Conservation (phyloP, 257 asterid genomes). For the Ophiorrhiza pumila region DNA sequence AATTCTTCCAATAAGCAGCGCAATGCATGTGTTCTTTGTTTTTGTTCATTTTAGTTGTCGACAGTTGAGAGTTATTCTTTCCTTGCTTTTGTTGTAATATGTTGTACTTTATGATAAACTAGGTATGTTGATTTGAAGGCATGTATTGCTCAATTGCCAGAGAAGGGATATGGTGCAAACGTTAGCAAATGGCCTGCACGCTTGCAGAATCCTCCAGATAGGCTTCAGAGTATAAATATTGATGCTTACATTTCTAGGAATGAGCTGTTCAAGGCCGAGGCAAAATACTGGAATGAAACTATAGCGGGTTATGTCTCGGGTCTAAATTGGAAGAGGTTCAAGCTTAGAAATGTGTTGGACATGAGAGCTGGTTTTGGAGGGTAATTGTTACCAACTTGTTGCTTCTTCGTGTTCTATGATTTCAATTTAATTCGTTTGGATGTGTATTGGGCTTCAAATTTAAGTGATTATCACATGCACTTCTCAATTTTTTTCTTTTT, state of each 20-base stretch:
- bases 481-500: neutral
- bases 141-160: conserved; percentile 76
- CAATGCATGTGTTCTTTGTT: neutral
- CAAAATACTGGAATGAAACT: conserved; percentile 80
- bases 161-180: conserved; percentile 73
- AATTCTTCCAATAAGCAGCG: neutral
- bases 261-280: conserved; percentile 76
- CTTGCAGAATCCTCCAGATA: conserved; percentile 76
- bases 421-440: conserved; percentile 2
- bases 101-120: conserved; percentile 18
- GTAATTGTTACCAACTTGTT: conserved; percentile 33
- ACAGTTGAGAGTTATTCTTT: conserved; percentile 1
- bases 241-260: conserved; percentile 78
- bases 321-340: conserved; percentile 55
- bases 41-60: neutral
- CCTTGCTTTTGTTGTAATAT: neutral
- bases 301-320: conserved; percentile 57
- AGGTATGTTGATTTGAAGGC: conserved; percentile 91
- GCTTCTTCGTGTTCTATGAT: conserved; percentile 5
- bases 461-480: neutral
- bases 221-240: conserved; percentile 79
- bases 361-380: conserved; percentile 99
- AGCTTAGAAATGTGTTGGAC: conserved; percentile 85
- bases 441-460: neutral
- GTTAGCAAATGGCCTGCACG: conserved; percentile 85